Percentiles rank a stretch among this genome's conserved stretches.
phyloP scores from a whole-genome alignment of 352 stramenopile species.

The Phytophthora pini region DNA sequence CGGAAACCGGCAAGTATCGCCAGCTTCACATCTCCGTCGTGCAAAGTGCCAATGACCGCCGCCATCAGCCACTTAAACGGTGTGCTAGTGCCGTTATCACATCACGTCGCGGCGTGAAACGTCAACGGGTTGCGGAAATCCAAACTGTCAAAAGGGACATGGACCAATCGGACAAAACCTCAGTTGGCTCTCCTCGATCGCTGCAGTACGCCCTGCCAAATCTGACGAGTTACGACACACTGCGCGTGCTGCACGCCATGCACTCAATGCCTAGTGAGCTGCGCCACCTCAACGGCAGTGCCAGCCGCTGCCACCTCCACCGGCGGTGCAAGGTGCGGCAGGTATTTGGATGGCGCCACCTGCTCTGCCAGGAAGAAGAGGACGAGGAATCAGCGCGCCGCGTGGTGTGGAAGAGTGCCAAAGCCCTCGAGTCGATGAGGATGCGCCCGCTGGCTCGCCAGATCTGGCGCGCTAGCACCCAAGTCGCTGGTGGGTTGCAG shows the following conservation, averaged over 20 bases:
- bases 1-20: slow-evolving; percentile 1
- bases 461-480: slow-evolving; percentile 41
- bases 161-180: neutral
- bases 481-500: slow-evolving; percentile 11
- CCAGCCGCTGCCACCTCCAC: slow-evolving; percentile 22
- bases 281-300: slow-evolving; percentile 41
- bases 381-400: slow-evolving; percentile 20
- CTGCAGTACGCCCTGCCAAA: slow-evolving; percentile 45
- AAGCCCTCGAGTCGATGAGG: slow-evolving; percentile 39
- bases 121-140: slow-evolving; percentile 27
- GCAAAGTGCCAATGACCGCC: neutral
- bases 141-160: slow-evolving; percentile 4
- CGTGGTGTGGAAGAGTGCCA: slow-evolving; percentile 55
- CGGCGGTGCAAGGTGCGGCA: slow-evolving; percentile 27
- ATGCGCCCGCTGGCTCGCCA: slow-evolving; percentile 46
- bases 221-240: slow-evolving; percentile 48
- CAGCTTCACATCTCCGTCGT: slow-evolving; percentile 8
- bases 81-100: slow-evolving; percentile 18
- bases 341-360: slow-evolving; percentile 49
- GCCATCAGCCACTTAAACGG: slow-evolving; percentile 24
- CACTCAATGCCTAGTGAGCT: slow-evolving; percentile 45
- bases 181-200: slow-evolving; percentile 33
- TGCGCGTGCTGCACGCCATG: slow-evolving; percentile 44
- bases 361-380: slow-evolving; percentile 46
- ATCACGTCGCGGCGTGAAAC: slow-evolving; percentile 19